phyloP scores from a whole-genome alignment of 2,329 filamentous ascomycete genomes.

The Cytospora mali region DNA sequence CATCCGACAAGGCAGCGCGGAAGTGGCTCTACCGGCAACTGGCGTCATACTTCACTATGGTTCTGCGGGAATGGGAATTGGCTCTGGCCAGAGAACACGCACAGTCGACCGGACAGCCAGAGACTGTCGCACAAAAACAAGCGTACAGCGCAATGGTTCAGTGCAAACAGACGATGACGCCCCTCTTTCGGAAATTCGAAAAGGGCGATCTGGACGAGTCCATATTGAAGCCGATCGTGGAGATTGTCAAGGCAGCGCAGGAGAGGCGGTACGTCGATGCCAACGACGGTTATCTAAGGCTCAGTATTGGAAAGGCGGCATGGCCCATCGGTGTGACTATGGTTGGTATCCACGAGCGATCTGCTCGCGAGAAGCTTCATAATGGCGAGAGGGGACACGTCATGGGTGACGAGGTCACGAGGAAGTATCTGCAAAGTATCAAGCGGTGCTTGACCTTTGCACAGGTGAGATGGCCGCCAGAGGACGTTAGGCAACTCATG shows the following conservation, averaged over 20 bases:
- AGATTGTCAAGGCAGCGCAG: slow-evolving; percentile 91
- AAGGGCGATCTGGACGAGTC: slow-evolving; percentile 76
- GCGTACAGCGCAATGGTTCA: slow-evolving; percentile 85
- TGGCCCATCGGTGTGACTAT: slow-evolving; percentile 99
- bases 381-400: slow-evolving; percentile 88
- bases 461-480: slow-evolving; percentile 93
- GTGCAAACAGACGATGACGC: slow-evolving; percentile 83
- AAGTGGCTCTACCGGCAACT: slow-evolving; percentile 83
- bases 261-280: slow-evolving; percentile 92
- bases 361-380: slow-evolving; percentile 92
- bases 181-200: slow-evolving; percentile 89
- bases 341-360: slow-evolving; percentile 98
- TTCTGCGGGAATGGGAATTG: slow-evolving; percentile 83
- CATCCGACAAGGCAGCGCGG: slow-evolving; percentile 65
- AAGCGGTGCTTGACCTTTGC: slow-evolving; percentile 96
- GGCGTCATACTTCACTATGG: slow-evolving; percentile 93
- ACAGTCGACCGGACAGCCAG: slow-evolving; percentile 39
- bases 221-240: slow-evolving; percentile 79
- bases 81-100: slow-evolving; percentile 70
- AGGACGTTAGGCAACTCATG: slow-evolving; percentile 93
- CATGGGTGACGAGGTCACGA: slow-evolving; percentile 92
- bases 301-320: slow-evolving; percentile 94
- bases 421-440: slow-evolving; percentile 96
- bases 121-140: slow-evolving; percentile 77
- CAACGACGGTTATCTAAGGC: slow-evolving; percentile 88